Evolutionary conservation across 129 eudicot species (phyloP), one percentile per base, ranked within the genome.

Genomic region (Lactuca saligna): DNA sequence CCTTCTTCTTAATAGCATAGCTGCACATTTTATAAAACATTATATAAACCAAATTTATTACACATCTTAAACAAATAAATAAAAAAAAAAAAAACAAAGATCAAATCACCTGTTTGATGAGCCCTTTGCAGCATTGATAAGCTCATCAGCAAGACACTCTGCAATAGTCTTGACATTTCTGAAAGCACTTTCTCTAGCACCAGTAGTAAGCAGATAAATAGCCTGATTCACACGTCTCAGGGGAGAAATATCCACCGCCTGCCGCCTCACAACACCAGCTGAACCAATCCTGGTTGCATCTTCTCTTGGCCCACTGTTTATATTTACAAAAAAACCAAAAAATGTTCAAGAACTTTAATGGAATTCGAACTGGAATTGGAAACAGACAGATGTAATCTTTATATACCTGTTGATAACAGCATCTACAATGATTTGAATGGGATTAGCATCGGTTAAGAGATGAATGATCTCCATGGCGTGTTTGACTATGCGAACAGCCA

Each of bases 381-480:
- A 46, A 12, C 2, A 42, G 13, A 6, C 0, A 2, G 51, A 46
- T 6, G 16, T 3, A 20, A 37, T 2, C 0, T 53, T 12, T 16
- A 25, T 16, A 54, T 51, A 85, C 90, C 90, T 85, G 84, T 85
- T 85, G 73, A 85, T 82, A 16, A 85, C 84, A 57, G 84, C 87
- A 59, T 85, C 90, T 63, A 85, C 87, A 64, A 84, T 81, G 53
- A 84, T 83, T 78, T 84, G 89, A 54, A 84, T 81, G 16, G 89
- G 89, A 69, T 84, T 85, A 11, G 31, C 69, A 62, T 85, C 90
- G 15, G 90, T 85, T 69, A 85, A 72, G 56, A 85, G 59, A 50
- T 85, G 90, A 69, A 85, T 85, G 73, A 85, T 85, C 51, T 82
- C 90, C 90, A 85, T 85, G 8, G 90, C 90, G 65, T 85, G 89